Base-by-base conservation (phyloP, 345 rosid species). In the Syzygium aromaticum region DNA sequence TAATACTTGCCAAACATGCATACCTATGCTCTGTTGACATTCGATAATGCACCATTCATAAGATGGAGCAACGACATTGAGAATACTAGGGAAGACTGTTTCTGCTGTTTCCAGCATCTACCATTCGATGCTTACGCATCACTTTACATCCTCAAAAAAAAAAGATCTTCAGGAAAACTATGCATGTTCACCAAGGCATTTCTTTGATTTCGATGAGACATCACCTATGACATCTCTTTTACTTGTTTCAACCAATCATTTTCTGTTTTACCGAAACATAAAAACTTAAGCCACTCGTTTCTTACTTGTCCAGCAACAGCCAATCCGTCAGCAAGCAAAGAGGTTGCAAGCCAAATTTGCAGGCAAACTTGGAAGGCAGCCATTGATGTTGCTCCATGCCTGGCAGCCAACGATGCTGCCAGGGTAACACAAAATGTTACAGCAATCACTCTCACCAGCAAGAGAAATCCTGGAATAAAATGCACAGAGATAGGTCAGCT, bases 321-420 rank as follows among this genome's bases (percentile, higher is more conserved):
- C 86, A 92, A 91, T 22, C 99, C 99, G 86, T 98, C 98, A 52
- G 99, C 99, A 28, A 98, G 98, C 89, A 98, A 98, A 80, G 99
- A 98, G 73, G 98, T 94, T 83, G 99, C 91, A 92, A 98, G 88
- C 99, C 99, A 96, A 88, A 98, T 93, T 88, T 98, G 99, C 93
- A 98, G 93, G 95, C 99, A 98, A 88, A 98, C 94, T 92, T 98
- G 99, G 89, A 98, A 98, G 77, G 99, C 98, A 56, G 99, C 99
- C 99, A 98, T 98, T 38, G 95, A 86, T 43, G 88, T 95, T 7
- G 98, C 52, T 64, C 98, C 99, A 73, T 91, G 95, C 84, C 97
- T 88, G 87, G 99, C 98, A 86, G 99, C 99, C 89, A 98, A 87
- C 63, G 99, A 95, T 19, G 99, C 99, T 1, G 99, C 93, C 84